Percentiles rank a stretch among this genome's conserved stretches.
phyloP scores from a whole-genome alignment of 2,329 filamentous ascomycete species.

The Diaporthe longicolla region DNA sequence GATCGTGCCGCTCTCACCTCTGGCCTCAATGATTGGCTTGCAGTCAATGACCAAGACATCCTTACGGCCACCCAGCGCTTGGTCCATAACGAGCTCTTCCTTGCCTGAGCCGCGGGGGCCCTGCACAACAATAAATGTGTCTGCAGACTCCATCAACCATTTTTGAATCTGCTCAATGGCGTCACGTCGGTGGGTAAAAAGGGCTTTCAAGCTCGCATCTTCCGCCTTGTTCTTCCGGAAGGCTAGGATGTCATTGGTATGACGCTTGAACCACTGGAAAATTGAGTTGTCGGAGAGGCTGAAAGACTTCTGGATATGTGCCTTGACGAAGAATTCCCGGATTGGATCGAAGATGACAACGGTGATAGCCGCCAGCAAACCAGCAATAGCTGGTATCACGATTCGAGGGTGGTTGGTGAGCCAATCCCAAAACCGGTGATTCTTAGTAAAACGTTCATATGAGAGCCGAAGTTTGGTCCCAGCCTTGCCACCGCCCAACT shows the following conservation, averaged over 20 bases:
- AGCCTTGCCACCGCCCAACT: slow-evolving; percentile 78
- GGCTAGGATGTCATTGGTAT: slow-evolving; percentile 75
- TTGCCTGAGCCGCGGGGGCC: slow-evolving; percentile 94
- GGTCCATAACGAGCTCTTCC: slow-evolving; percentile 86
- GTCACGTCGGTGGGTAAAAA: slow-evolving; percentile 89
- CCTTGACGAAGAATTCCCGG: slow-evolving; percentile 90
- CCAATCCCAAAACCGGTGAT: slow-evolving; percentile 89
- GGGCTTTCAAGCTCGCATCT: slow-evolving; percentile 79
- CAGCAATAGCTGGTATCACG: slow-evolving; percentile 86
- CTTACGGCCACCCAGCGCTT: slow-evolving; percentile 81
- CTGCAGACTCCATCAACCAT: slow-evolving; percentile 89
- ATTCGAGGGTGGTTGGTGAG: slow-evolving; percentile 87
- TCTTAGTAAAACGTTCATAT: slow-evolving; percentile 84
- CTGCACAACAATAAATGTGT: slow-evolving; percentile 94
- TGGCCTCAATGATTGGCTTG: slow-evolving; percentile 91
- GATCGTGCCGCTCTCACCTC: slow-evolving; percentile 89
- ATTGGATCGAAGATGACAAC: slow-evolving; percentile 95
- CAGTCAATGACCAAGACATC: slow-evolving; percentile 92
- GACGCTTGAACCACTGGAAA: slow-evolving; percentile 85
- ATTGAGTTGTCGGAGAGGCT: slow-evolving; percentile 80
- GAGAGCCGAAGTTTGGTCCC: slow-evolving; percentile 85
- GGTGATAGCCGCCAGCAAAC: slow-evolving; percentile 84
- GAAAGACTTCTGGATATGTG: slow-evolving; percentile 85
- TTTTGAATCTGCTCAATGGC: slow-evolving; percentile 86
- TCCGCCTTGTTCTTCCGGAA: slow-evolving; percentile 71